Conservation (phyloP, 805 yeast species). For the Dipodascus albidus region DNA sequence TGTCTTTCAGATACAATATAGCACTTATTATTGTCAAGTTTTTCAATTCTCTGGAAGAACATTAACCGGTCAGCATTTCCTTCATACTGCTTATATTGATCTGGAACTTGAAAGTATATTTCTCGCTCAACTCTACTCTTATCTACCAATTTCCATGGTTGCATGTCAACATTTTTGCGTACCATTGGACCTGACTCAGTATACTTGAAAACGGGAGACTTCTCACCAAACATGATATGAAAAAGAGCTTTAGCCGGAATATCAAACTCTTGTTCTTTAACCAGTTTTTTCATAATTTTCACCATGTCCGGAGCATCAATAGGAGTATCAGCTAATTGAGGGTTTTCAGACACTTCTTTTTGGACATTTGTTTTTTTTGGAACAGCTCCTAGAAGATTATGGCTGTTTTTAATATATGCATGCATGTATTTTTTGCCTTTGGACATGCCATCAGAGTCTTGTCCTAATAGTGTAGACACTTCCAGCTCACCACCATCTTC, state of each 20-base stretch:
- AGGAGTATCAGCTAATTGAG: background rate
- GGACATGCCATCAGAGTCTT: constrained; percentile 6
- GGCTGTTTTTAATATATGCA: background rate
- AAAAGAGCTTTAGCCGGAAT: constrained; percentile 74
- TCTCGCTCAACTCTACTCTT: constrained; percentile 26
- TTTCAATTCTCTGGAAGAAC: constrained; percentile 40
- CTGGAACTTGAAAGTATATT: constrained; percentile 19
- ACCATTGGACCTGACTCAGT: constrained; percentile 17
- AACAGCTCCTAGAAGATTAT: background rate
- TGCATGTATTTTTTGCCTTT: background rate
- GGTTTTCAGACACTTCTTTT: background rate
- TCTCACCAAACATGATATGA: constrained; percentile 78
- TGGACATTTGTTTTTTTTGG: background rate
- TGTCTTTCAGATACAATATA: constrained; percentile 47
- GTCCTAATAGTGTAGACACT: constrained; percentile 4
- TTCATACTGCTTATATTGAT: background rate
- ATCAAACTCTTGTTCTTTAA: constrained; percentile 30
- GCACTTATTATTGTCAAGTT: constrained; percentile 41
- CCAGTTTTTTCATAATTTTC: background rate
- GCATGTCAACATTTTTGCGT: constrained; percentile 16
- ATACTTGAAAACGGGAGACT: constrained; percentile 41
- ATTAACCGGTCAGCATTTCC: background rate
- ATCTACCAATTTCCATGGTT: constrained; percentile 27
- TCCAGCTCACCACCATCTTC: constrained; percentile 4
- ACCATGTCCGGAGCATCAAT: background rate